These are phyloP conservation scores for Glycine soja DNA, from an alignment of 306 rosid genomes.

Conservation along the genomic window DNA sequence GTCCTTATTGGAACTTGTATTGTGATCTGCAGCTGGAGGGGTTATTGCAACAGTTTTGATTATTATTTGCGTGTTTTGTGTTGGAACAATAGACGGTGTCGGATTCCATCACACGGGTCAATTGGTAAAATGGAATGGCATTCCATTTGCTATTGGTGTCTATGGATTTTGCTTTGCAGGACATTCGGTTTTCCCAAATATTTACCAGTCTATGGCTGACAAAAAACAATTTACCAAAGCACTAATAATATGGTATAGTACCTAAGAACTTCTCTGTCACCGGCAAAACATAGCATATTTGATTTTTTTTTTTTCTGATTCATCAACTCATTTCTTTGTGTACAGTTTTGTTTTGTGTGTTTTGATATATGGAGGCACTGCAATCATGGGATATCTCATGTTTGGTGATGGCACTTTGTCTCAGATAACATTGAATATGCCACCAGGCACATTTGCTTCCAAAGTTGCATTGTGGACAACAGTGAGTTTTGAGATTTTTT, in stretches of 20 bases:
- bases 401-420: conserved; percentile 72
- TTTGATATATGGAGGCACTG: conserved; percentile 69
- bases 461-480: conserved; percentile 78
- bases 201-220: conserved; percentile 83
- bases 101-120: conserved; percentile 67
- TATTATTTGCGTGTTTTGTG: conserved; percentile 57
- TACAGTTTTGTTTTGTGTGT: conserved; percentile 70
- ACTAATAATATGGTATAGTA: conserved; percentile 38
- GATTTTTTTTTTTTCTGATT: conserved; percentile 1
- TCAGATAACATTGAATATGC: conserved; percentile 84
- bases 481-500: conserved; percentile 53
- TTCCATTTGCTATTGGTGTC: conserved; percentile 77
- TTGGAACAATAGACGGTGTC: conserved; percentile 63
- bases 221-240: conserved; percentile 64
- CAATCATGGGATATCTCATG: conserved; percentile 78
- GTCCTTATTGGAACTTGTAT: conserved; percentile 33
- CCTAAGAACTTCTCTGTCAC: conserved; percentile 20
- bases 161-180: conserved; percentile 82
- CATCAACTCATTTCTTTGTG: conserved; percentile 8
- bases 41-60: conserved; percentile 66
- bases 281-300: background rate
- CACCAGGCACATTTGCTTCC: conserved; percentile 59
- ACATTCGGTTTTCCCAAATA: conserved; percentile 76
- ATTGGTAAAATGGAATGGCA: conserved; percentile 65
- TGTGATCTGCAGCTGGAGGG: conserved; percentile 66